Evolutionary conservation across 495 filamentous ascomycete genomes (phyloP).

Genomic region (Aspergillus biplanus): DNA sequence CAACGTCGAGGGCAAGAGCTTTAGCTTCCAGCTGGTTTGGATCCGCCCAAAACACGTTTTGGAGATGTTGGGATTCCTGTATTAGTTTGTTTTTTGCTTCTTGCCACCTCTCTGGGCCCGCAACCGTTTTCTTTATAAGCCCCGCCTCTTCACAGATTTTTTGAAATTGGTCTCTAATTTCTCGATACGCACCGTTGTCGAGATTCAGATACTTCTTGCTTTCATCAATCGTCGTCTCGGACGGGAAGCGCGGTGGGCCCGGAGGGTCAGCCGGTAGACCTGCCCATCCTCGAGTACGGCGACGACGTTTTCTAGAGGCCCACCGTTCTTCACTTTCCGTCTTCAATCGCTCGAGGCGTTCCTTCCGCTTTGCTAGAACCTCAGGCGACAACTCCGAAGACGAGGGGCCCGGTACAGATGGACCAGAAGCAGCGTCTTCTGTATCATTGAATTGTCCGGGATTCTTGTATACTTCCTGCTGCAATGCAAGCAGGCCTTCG

Average conservation of each 20-base stretch:
- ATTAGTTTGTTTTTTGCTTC: constrained; percentile 70
- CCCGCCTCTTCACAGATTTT: constrained; percentile 65
- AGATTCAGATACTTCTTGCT: constrained; percentile 70
- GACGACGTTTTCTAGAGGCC: constrained; percentile 68
- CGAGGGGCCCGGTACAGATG: constrained; percentile 23
- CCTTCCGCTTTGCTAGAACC: constrained; percentile 57
- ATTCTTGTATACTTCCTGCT: constrained; percentile 48
- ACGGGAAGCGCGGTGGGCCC: constrained; percentile 75
- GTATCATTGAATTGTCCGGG: constrained; percentile 32
- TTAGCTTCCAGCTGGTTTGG: constrained; percentile 57
- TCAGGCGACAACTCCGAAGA: constrained; percentile 54
- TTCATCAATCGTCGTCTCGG: constrained; percentile 81
- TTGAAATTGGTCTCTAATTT: constrained; percentile 69
- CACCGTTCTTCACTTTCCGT: constrained; percentile 66
- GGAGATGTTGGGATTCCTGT: constrained; percentile 65
- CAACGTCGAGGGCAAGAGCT: constrained; percentile 71
- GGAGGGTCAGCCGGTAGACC: constrained; percentile 75
- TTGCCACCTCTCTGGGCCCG: constrained; percentile 74
- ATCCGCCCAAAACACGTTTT: constrained; percentile 60
- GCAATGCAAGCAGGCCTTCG: constrained; percentile 44
- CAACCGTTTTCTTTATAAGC: constrained; percentile 74
- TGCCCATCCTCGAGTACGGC: constrained; percentile 71
- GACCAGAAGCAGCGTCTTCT: constrained; percentile 27
- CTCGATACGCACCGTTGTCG: constrained; percentile 62
- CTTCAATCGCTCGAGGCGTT: constrained; percentile 59